Evolutionary conservation across 129 eudicot genomes (phyloP).

Genomic region (Heracleum sosnowskyi): DNA sequence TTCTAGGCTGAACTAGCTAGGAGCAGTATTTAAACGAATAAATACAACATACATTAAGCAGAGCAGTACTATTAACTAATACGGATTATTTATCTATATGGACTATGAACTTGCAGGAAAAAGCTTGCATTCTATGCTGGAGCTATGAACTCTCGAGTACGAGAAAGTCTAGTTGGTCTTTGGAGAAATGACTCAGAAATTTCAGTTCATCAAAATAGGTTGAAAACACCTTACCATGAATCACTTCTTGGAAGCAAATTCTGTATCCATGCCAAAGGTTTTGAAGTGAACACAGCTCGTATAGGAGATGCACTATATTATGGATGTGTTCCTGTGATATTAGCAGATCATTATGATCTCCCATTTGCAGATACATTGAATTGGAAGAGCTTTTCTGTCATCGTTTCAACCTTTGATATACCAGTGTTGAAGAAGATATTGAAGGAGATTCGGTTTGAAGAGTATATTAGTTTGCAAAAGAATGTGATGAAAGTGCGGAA

Average conservation of each 20-base stretch:
- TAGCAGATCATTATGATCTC: conserved; percentile 80
- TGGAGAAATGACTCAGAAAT: conserved; percentile 64
- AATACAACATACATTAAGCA: too few species aligned
- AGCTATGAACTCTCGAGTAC: conserved; percentile 74
- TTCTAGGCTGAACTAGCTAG: too few species aligned
- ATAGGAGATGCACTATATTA: conserved; percentile 76
- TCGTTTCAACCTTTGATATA: conserved; percentile 55
- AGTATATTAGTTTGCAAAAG: conserved; percentile 36
- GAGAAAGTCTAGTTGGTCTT: conserved; percentile 34
- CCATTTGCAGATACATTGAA: conserved; percentile 69
- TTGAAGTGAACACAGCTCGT: conserved; percentile 87
- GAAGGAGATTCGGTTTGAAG: conserved; percentile 26
- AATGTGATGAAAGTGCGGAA: conserved; percentile 65
- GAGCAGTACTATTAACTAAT: background rate
- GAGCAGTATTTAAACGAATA: too few species aligned
- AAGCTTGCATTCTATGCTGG: conserved; percentile 93
- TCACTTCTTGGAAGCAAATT: conserved; percentile 66
- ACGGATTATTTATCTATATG: background rate
- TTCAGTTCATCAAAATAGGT: conserved; percentile 42
- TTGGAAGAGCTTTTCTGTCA: conserved; percentile 67
- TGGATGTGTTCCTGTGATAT: conserved; percentile 67
- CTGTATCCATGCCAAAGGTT: conserved; percentile 89
- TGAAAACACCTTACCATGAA: conserved; percentile 65
- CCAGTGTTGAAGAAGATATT: conserved; percentile 53
- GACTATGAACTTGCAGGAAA: conserved; percentile 34